A percentile compares a stretch with the other conserved stretches of the same genome.
phyloP scores from a whole-genome alignment of 129 eudicot species.

The Flaveria robusta region DNA sequence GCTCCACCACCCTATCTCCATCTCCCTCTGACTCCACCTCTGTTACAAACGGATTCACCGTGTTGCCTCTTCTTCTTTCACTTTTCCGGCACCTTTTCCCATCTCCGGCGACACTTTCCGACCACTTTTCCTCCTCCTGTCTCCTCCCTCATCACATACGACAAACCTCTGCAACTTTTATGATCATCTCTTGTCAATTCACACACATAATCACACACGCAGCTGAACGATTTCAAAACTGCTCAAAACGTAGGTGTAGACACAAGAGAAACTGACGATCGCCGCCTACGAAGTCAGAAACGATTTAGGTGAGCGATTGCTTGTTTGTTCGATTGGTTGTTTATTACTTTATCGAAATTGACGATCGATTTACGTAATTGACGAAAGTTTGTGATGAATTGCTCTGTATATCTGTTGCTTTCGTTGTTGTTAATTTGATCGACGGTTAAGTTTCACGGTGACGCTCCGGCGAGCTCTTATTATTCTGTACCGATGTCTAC shows the following conservation, averaged over 20 bases:
- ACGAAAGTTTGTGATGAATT: not conserved
- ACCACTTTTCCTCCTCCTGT: slow-evolving; percentile 29
- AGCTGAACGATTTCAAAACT: slow-evolving; percentile 7
- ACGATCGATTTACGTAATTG: slow-evolving; percentile 5
- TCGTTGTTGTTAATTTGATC: too few species aligned
- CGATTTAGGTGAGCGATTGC: slow-evolving; percentile 14
- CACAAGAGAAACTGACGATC: slow-evolving; percentile 8
- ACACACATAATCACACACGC: slow-evolving; percentile 21
- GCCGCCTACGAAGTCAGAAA: not conserved
- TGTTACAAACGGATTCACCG: slow-evolving; percentile 3
- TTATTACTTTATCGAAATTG: slow-evolving; percentile 10
- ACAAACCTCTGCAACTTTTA: slow-evolving; percentile 24
- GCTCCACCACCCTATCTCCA: slow-evolving; percentile 18
- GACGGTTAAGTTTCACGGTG: too few species aligned
- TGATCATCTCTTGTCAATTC: slow-evolving; percentile 13
- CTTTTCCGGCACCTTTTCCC: slow-evolving; percentile 38
- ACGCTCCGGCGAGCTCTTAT: too few species aligned
- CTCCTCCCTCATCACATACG: slow-evolving; percentile 26
- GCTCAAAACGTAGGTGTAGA: not conserved
- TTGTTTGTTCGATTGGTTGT: not conserved
- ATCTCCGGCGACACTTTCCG: slow-evolving; percentile 26
- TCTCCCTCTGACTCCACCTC: not conserved
- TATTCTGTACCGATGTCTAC: too few species aligned
- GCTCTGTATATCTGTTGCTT: slow-evolving; percentile 1
- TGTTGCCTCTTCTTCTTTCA: slow-evolving; percentile 11